phyloP scores from a whole-genome alignment of 2,329 filamentous ascomycete species.

The Pleomassaria siparia region DNA sequence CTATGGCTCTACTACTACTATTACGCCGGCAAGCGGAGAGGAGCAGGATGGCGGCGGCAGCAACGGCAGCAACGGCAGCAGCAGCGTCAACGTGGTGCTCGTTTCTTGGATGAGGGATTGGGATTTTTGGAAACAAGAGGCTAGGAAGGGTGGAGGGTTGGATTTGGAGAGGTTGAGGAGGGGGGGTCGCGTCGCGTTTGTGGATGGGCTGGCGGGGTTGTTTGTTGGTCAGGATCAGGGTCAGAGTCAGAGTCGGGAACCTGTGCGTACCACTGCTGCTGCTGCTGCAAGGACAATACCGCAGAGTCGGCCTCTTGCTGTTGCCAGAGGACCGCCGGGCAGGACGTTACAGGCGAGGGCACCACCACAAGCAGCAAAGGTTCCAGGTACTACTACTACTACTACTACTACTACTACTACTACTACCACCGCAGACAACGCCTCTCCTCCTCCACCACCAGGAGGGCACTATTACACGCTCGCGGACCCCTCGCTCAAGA shows the following conservation, averaged over 20 bases:
- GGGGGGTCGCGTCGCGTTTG: conserved; percentile 66
- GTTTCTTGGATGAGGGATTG: conserved; percentile 81
- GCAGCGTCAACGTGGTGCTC: conserved; percentile 59
- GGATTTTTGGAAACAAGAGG: conserved; percentile 75
- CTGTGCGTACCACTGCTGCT: too few relatives aligned
- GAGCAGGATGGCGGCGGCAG: conserved; percentile 21
- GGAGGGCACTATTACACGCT: conserved; percentile 27
- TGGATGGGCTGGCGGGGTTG: conserved; percentile 71
- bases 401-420: conserved; percentile 1
- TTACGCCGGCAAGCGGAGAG: conserved; percentile 4
- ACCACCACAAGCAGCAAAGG: conserved; percentile 4
- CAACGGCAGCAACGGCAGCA: conserved; percentile 36
- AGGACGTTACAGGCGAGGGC: conserved; percentile 21
- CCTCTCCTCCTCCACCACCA: conserved; percentile 3
- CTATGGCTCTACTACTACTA: background rate
- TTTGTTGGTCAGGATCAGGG: conserved; percentile 41
- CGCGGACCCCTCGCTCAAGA: conserved; percentile 26
- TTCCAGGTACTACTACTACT: conserved; percentile 1
- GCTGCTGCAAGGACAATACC: background rate
- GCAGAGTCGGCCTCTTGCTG: conserved; percentile 17
- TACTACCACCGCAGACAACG: background rate
- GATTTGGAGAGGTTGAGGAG: conserved; percentile 65
- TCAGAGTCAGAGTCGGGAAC: too few relatives aligned
- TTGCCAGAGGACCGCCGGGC: conserved; percentile 21
- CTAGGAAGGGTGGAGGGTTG: conserved; percentile 68